These are phyloP conservation scores for Syzygium grande DNA, from an alignment of 345 rosid genomes.

Conservation along the genomic window DNA sequence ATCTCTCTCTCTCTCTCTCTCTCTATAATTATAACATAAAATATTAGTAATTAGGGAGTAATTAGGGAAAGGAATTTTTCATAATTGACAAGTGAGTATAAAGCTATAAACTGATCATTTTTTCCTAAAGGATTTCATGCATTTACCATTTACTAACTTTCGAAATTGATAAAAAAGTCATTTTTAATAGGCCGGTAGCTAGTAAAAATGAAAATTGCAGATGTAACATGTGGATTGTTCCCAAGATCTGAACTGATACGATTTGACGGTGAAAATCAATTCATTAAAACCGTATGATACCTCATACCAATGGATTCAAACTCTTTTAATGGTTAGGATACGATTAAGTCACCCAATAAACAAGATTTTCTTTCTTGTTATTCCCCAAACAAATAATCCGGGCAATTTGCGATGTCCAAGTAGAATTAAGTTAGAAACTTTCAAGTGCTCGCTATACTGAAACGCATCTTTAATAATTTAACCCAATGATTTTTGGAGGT, in stretches of 20 bases:
- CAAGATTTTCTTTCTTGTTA: neutral
- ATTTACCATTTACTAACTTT: neutral
- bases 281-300: neutral
- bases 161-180: too few species aligned
- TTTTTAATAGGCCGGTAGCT: rapidly evolving
- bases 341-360: neutral
- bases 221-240: neutral
- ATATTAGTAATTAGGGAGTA: neutral
- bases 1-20: neutral
- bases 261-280: neutral
- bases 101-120: neutral
- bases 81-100: neutral
- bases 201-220: neutral
- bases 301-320: neutral
- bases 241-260: neutral
- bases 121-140: neutral
- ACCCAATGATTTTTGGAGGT: neutral
- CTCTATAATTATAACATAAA: neutral
- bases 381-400: neutral
- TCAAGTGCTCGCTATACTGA: rapidly evolving
- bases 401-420: neutral
- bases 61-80: neutral
- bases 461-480: neutral
- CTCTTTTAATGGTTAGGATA: neutral
- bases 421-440: neutral